Evolutionary conservation across 1,284 basidiomycete species (phyloP), one percentile per base, ranked within the genome.

Genomic region (Ustanciosporium gigantosporum): DNA sequence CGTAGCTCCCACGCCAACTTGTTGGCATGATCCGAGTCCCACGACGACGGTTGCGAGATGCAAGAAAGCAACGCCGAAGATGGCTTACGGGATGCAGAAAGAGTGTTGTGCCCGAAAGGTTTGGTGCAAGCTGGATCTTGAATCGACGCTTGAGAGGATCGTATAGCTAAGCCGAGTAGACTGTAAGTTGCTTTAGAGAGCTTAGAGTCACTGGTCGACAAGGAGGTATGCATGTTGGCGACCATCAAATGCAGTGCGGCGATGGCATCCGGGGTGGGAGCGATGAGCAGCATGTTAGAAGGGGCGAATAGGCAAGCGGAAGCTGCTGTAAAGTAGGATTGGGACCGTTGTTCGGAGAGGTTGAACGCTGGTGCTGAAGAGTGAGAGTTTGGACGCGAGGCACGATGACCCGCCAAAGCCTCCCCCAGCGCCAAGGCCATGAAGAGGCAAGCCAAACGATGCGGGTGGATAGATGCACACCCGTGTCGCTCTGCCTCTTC

Each of bases 221-320:
- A n/a, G 40, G 42, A 41, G 20, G 39, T 43, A 16, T 55, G 50
- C 7, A 60, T 24, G 19, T 55, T 53, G 31, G 46, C 46, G 11
- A 46, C 46, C 49, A 60, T 53, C 27, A 60, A 39, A 29, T 60
- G 51, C 39, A 60, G 57, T 22, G 57, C 57, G 3, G 57, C 47
- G 32, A 43, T 46, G 3, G 57, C 57, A 15, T 60, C 57, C 11
- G 46, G 46, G 9, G 57, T 53, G 8, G 57, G 57, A 5, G 44
- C 36, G 31, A 41, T 41, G 31, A 60, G 46, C 23, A 48, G 36
- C 16, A 19, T 36, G 19, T 32, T 31, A 27, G 31, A 35, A 32
- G 31, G 41, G 23, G 45, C 46, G 8, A 46, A 43, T 7, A 60
- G 50, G 31, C 57, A 53, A 6, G 41, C 43, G 15, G 50, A 53